These are phyloP conservation scores for Penicillium egyptiacum DNA, from an alignment of 495 filamentous ascomycete genomes.

Conservation along the genomic window DNA sequence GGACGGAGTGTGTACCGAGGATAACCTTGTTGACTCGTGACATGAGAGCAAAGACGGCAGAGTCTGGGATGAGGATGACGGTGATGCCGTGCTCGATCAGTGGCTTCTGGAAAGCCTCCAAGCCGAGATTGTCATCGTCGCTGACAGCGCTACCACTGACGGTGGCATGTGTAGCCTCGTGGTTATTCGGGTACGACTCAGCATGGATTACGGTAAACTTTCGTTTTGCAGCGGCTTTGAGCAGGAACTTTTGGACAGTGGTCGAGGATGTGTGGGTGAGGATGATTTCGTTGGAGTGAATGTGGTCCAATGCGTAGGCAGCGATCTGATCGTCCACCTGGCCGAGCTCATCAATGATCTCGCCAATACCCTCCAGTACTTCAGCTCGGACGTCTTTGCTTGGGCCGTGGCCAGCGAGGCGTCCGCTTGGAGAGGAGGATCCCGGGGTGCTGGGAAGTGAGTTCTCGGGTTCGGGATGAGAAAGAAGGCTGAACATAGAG, in stretches of 20 bases:
- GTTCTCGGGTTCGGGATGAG: constrained; percentile 51
- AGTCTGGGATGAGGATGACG: constrained; percentile 78
- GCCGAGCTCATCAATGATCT: constrained; percentile 87
- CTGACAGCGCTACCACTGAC: constrained; percentile 50
- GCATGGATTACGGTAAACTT: constrained; percentile 86
- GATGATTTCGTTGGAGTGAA: constrained; percentile 86
- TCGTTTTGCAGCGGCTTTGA: constrained; percentile 78
- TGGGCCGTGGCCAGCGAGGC: constrained; percentile 34
- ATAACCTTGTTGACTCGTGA: constrained; percentile 93
- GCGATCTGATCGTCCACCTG: constrained; percentile 90
- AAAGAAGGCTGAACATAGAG: constrained; percentile 85
- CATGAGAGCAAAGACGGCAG: constrained; percentile 87
- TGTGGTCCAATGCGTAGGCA: constrained; percentile 79
- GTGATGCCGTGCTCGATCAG: constrained; percentile 74
- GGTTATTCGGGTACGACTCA: constrained; percentile 68
- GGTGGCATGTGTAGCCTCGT: constrained; percentile 58
- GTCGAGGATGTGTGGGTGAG: constrained; percentile 77
- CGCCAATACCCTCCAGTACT: constrained; percentile 81
- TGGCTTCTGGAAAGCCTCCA: constrained; percentile 67
- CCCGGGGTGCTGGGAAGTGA: constrained; percentile 49
- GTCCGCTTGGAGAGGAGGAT: constrained; percentile 42
- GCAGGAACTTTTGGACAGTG: constrained; percentile 81
- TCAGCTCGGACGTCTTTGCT: constrained; percentile 75
- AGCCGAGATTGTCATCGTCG: constrained; percentile 50
- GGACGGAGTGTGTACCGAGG: constrained; percentile 77